Conservation (phyloP, 2,329 filamentous ascomycete species). For the Talaromyces sp. region DNA sequence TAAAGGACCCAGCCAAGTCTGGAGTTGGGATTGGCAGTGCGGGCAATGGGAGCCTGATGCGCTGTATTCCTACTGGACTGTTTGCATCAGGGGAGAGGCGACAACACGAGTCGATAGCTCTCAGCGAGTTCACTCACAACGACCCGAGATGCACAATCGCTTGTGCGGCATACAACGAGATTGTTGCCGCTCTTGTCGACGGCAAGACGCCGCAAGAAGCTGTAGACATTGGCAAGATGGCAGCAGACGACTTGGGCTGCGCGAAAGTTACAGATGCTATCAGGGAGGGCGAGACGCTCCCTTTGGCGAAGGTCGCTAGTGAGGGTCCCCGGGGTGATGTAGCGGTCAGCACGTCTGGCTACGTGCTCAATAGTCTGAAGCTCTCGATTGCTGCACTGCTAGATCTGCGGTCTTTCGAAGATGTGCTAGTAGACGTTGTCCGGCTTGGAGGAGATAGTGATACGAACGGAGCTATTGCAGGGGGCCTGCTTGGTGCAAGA, state of each 20-base stretch:
- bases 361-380: constrained; percentile 2
- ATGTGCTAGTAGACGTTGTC: constrained; percentile 2
- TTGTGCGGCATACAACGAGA: constrained; percentile 5
- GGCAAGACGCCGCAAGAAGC: not conserved
- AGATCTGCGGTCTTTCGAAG: constrained; percentile 1
- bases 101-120: not conserved
- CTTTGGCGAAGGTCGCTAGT: not conserved
- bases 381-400: not conserved
- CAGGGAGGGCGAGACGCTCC: constrained; percentile 1
- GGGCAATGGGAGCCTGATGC: constrained; percentile 2
- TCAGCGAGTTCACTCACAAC: constrained; percentile 5
- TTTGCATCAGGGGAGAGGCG: not conserved
- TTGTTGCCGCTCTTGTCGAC: not conserved
- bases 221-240: not conserved
- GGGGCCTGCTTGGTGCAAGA: constrained; percentile 2
- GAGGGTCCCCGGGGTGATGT: not conserved
- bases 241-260: not conserved
- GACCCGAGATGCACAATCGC: constrained; percentile 2
- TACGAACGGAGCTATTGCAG: constrained; percentile 3
- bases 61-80: constrained; percentile 2
- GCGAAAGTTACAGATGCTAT: not conserved
- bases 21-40: constrained; percentile 1
- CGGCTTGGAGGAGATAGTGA: constrained; percentile 1
- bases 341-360: not conserved
- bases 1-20: not conserved